phyloP scores from a whole-genome alignment of 257 asterid species.

The Forsythia viridissima region DNA sequence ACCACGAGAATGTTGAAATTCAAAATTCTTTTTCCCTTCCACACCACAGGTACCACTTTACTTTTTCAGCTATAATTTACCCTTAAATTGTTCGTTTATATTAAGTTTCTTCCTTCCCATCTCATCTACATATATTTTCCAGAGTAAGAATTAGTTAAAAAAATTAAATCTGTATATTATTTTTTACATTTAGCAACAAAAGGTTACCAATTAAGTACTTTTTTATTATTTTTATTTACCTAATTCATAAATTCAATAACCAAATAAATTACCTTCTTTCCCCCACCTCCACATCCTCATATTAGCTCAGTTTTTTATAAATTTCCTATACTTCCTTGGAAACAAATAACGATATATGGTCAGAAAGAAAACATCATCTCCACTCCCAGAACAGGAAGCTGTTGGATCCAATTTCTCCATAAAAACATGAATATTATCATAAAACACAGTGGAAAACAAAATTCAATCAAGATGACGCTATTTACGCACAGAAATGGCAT shows the following conservation, averaged over 20 bases:
- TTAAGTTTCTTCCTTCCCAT: neutral
- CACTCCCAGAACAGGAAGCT: neutral
- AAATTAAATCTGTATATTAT: neutral
- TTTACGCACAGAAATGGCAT: constrained; percentile 60
- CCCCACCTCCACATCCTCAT: neutral
- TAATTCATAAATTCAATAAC: neutral
- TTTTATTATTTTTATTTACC: neutral
- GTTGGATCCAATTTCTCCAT: neutral
- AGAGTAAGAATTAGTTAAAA: too few relatives aligned
- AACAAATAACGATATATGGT: neutral
- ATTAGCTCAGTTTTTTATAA: neutral
- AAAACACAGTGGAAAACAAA: neutral
- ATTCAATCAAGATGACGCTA: neutral
- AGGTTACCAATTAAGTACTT: neutral
- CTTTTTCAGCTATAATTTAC: neutral
- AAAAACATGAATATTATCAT: neutral
- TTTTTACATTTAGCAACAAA: neutral
- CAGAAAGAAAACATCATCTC: neutral
- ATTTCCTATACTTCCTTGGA: neutral
- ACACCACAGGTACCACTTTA: neutral
- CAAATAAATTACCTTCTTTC: neutral
- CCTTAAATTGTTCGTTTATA: neutral
- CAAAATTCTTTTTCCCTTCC: neutral
- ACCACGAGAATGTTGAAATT: neutral
- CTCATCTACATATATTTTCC: neutral